phyloP scores from a whole-genome alignment of 129 eudicot genomes.

The Ambrosia trifida region DNA sequence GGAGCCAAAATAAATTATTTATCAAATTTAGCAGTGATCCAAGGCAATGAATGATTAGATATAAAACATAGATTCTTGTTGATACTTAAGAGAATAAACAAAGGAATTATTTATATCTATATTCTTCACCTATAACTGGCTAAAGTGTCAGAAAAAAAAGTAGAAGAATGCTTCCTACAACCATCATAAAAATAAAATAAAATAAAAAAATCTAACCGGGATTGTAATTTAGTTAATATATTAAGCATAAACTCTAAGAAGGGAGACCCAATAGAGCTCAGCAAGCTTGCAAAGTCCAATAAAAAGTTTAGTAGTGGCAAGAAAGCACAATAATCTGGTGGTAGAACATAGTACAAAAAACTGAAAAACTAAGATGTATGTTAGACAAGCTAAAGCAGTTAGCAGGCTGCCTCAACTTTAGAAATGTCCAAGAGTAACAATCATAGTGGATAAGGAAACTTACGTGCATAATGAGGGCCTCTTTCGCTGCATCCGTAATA shows the following conservation, averaged over 20 bases:
- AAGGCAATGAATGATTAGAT: not conserved
- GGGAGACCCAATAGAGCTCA: not conserved
- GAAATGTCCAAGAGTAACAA: conserved; percentile 14
- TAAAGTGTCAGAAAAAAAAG: not conserved
- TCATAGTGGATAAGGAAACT: conserved; percentile 35
- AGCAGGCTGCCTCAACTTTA: not conserved
- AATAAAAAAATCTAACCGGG: not conserved
- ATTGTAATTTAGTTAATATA: conserved; percentile 2
- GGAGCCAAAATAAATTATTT: no score
- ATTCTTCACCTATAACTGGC: not conserved
- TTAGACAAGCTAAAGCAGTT: not conserved
- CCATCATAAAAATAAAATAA: conserved; percentile 4
- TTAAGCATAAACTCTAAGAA: not conserved
- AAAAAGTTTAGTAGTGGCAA: not conserved
- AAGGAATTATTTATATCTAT: not conserved
- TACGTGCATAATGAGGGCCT: conserved; percentile 79
- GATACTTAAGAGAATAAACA: conserved; percentile 2
- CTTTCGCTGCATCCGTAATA: conserved; percentile 93
- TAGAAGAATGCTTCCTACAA: not conserved
- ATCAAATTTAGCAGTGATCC: not conserved
- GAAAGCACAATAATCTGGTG: not conserved
- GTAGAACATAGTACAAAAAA: not conserved
- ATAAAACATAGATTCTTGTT: not conserved
- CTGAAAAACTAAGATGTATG: not conserved
- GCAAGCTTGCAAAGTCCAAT: not conserved